These are phyloP conservation scores for Coccomyxa sp. DNA, from an alignment of 139 green algal genomes.

Conservation along the genomic window DNA sequence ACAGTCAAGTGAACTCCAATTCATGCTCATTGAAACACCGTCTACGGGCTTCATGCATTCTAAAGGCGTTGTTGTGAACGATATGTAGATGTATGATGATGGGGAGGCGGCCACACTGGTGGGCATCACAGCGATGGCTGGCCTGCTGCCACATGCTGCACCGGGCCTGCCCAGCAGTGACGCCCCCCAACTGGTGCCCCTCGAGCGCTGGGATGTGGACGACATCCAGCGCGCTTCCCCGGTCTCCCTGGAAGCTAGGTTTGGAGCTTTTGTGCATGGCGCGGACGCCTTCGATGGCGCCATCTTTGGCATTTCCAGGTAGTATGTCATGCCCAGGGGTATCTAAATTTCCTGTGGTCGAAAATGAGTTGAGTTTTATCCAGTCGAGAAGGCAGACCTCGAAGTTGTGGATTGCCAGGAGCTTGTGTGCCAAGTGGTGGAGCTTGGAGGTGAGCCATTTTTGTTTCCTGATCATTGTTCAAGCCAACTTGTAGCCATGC, in stretches of 20 bases:
- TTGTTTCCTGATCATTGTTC: too few relatives aligned
- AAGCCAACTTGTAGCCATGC: too few relatives aligned
- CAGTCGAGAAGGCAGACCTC: too few relatives aligned
- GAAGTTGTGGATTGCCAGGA: too few relatives aligned
- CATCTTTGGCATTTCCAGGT: conserved; percentile 33
- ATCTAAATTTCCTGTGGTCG: too few relatives aligned
- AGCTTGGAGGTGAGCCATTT: too few relatives aligned
- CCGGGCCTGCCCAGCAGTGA: conserved; percentile 10
- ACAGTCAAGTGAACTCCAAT: too few relatives aligned
- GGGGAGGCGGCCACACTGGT: neutral
- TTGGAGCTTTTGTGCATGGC: conserved; percentile 48
- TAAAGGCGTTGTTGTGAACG: neutral
- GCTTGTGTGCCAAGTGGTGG: too few relatives aligned
- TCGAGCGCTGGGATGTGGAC: conserved; percentile 52
- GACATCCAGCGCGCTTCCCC: neutral
- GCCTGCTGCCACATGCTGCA: neutral
- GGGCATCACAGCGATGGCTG: neutral
- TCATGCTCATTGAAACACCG: too few relatives aligned
- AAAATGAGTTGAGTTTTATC: too few relatives aligned
- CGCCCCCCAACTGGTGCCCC: conserved; percentile 28
- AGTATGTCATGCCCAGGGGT: too few relatives aligned
- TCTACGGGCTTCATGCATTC: too few relatives aligned
- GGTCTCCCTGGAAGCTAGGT: conserved; percentile 25
- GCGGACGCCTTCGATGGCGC: conserved; percentile 34
- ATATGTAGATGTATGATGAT: neutral